These are phyloP conservation scores for Vaucheria bursata DNA, from an alignment of 352 stramenopile genomes.

Conservation along the genomic window DNA sequence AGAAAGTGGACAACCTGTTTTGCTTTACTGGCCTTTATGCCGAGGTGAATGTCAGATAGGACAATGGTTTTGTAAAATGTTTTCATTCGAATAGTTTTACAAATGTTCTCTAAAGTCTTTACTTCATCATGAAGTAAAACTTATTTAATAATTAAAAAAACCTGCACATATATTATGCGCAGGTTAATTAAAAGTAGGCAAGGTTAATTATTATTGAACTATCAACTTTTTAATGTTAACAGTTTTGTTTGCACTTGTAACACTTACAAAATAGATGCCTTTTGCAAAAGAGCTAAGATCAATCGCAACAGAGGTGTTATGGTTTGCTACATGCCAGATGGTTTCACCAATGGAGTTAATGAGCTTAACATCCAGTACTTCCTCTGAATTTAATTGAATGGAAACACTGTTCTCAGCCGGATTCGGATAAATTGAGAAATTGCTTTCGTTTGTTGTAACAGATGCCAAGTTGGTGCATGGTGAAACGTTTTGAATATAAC, in stretches of 20 bases:
- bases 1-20: slow-evolving; percentile 3
- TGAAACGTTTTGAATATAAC: too few species aligned
- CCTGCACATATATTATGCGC: too few species aligned
- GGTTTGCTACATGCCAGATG: too few species aligned
- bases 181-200: too few species aligned
- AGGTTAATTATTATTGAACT: background rate
- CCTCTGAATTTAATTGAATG: too few species aligned
- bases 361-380: too few species aligned
- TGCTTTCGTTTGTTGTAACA: too few species aligned
- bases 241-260: background rate
- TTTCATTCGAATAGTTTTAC: slow-evolving; percentile 5
- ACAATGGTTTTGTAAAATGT: slow-evolving; percentile 12
- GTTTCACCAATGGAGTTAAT: too few species aligned
- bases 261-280: background rate
- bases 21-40: background rate
- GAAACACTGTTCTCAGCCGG: too few species aligned
- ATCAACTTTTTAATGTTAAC: background rate
- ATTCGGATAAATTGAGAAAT: too few species aligned
- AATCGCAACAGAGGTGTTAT: too few species aligned
- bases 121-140: background rate
- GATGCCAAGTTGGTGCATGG: too few species aligned
- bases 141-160: background rate
- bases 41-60: slow-evolving; percentile 10
- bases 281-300: background rate
- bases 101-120: slow-evolving; percentile 8